Evolutionary conservation across 2,329 filamentous ascomycete genomes (phyloP).

Genomic region (Celoporthe dispersa): DNA sequence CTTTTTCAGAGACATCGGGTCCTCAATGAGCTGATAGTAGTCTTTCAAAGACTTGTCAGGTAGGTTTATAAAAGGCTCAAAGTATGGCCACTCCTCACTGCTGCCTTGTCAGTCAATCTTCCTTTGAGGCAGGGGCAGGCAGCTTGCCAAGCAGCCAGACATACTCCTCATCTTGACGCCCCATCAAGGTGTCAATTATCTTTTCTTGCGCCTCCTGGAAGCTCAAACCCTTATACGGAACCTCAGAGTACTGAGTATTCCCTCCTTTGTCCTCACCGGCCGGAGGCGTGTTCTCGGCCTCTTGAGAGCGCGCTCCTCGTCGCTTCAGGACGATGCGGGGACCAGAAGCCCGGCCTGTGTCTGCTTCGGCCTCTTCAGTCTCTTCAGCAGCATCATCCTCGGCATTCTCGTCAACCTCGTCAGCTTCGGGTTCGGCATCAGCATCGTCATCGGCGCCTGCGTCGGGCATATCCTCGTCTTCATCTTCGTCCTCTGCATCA

Average conservation of each 20-base stretch:
- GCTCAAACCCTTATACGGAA: conserved; percentile 70
- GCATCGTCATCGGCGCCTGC: conserved; percentile 40
- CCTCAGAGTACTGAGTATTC: conserved; percentile 58
- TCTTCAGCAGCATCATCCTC: conserved; percentile 41
- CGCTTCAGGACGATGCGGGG: conserved; percentile 29
- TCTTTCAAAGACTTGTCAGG: conserved; percentile 78
- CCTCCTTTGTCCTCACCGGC: conserved; percentile 45
- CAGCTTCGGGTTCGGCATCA: conserved; percentile 40
- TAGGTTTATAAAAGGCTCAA: conserved; percentile 76
- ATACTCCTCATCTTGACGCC: conserved; percentile 69
- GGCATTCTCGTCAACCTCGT: conserved; percentile 37
- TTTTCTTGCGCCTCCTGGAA: conserved; percentile 89
- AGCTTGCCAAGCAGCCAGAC: conserved; percentile 26
- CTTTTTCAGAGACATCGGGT: conserved; percentile 78
- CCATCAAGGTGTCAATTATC: conserved; percentile 75
- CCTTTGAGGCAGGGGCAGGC: not conserved
- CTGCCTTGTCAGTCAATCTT: conserved; percentile 37
- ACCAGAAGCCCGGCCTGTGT: conserved; percentile 25
- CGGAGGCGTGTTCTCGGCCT: conserved; percentile 37
- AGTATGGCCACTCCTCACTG: conserved; percentile 71
- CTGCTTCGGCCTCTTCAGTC: conserved; percentile 37
- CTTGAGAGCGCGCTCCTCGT: conserved; percentile 34
- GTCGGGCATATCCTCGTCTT: conserved; percentile 35
- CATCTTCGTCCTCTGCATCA: conserved; percentile 36
- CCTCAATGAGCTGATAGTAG: conserved; percentile 83